Evolutionary conservation across 176 grass and related monocot species (phyloP), one percentile per base, ranked within the genome.

Genomic region (Tillandsia fasciculata): DNA sequence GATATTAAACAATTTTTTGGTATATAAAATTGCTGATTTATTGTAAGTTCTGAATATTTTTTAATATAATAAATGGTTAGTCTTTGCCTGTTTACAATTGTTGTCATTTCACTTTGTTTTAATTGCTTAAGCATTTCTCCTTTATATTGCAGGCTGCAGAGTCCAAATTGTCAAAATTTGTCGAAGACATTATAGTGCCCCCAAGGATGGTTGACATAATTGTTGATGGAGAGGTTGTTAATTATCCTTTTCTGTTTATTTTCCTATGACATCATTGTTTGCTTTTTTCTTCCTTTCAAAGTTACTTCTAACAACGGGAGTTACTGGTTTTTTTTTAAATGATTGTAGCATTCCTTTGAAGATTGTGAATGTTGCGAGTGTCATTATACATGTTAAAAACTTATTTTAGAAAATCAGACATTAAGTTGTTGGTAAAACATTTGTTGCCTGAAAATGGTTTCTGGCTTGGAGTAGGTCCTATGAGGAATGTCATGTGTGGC

Each of bases 161-260:
- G 67, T 85, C 86, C 52, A 83, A 97, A 69, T 61, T 97, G 64
- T 87, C 89, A 26, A 92, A 90, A 83, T 97, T 97, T 85, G 94
- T 97, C 26, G 94, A 97, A 88, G 94, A 97, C 77, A 92, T 97
- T 72, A 86, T 92, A 77, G 74, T 97, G 23, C 79, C 94, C 71
- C 89, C 94, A 64, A 90, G 86, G 81, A 97, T 97, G 94, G 84
- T 97, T 66, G 89, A 90, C 75, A 92, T 87, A 77, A 81, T 97
- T 87, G 80, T 97, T 77, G 94, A 97, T 77, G 94, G 89, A 76
- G 94, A 92, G 94, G 94, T 97, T 27, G 66, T 65, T 28, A 72
- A 67, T 81, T 13, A 51, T 53, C 54, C 12, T 77, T 20, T 70
- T 26, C 1, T 8, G 59, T 70, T 50, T 51, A 26, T 70, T 17